Base-by-base conservation (phyloP, 768 basidiomycete genomes). In the Mycena vulgaris region DNA sequence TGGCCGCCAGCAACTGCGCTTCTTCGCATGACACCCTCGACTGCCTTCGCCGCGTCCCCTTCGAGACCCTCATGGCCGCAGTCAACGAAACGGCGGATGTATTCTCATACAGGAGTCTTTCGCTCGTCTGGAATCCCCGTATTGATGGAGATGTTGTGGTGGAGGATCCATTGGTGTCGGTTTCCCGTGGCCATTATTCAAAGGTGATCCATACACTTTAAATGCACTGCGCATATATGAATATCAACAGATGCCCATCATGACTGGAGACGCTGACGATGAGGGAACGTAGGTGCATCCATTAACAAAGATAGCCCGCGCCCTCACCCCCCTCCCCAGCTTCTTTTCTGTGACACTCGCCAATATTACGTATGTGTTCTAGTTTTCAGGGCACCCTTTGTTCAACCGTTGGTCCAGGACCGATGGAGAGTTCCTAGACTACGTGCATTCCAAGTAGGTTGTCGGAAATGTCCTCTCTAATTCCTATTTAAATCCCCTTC, bases 61-160 rank as follows among this genome's bases (percentile, higher is more conserved):
- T 77, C 52, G 71, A 77, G 2, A 59, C 60, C 0, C 72, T 86
- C 21, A 64, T 79, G 63, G 58, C 59, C 2, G 84, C 84, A 0
- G 67, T 85, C 57, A 78, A 83, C 63, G 6, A 68, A 10, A 77
- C 79, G 23, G 81, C 84, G 0, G 69, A 63, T 21, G 35, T 82
- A 1, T 76, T 83, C 49, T 63, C 78, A 1, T 82, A 80, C 68
- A 49, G 73, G 66, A 77, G 78, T 27, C 69, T 84, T 35, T 63
- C 65, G 0, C 58, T 81, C 27, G 78, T 80, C 1, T 86, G 83
- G 83, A 28, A 72, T 19, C 85, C 85, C 6, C 74, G 79, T 9
- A 78, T 83, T 3, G 86, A 87, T 58, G 84, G 83, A 0, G 72
- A 78, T 0, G 83, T 87, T 69, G 51, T 87, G 28, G 74, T 71